Evolutionary conservation across 306 rosid genomes (phyloP).

Genomic region (Rosa chinensis): DNA sequence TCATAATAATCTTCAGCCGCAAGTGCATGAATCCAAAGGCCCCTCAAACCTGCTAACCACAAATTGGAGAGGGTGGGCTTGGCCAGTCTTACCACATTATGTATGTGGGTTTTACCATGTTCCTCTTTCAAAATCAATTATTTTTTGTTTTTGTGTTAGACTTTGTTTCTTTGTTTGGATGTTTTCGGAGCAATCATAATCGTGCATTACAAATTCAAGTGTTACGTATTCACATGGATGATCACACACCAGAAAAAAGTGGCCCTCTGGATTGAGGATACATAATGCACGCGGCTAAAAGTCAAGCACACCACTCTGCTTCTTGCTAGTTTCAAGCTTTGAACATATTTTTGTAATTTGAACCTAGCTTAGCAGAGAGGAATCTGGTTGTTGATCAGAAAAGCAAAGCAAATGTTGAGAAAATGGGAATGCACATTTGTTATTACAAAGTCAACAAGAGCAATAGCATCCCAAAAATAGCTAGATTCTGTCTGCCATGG

Average conservation of each 20-base stretch:
- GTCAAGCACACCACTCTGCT: neutral
- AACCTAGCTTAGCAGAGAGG: neutral
- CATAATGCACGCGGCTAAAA: neutral
- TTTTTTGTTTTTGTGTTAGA: no score
- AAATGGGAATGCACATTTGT: neutral
- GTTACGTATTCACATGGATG: no score
- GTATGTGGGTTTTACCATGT: neutral
- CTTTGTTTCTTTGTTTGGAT: no score
- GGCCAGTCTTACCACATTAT: no score
- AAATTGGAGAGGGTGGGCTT: no score
- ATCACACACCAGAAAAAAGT: neutral
- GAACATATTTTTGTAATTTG: neutral
- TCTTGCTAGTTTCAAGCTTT: neutral
- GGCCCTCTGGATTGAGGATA: no score
- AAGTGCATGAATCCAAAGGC: rapidly evolving
- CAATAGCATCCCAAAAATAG: slow-evolving; percentile 12
- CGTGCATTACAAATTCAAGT: neutral
- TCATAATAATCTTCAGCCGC: no score
- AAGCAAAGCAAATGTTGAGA: neutral
- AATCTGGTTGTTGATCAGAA: neutral
- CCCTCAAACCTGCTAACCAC: no score
- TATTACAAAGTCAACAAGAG: slow-evolving; percentile 9
- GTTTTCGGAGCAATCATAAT: neutral
- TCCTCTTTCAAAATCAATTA: no score
- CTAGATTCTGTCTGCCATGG: slow-evolving; percentile 39